Evolutionary conservation across 495 filamentous ascomycete genomes (phyloP).

Genomic region (Aspergillus bertholletiae): DNA sequence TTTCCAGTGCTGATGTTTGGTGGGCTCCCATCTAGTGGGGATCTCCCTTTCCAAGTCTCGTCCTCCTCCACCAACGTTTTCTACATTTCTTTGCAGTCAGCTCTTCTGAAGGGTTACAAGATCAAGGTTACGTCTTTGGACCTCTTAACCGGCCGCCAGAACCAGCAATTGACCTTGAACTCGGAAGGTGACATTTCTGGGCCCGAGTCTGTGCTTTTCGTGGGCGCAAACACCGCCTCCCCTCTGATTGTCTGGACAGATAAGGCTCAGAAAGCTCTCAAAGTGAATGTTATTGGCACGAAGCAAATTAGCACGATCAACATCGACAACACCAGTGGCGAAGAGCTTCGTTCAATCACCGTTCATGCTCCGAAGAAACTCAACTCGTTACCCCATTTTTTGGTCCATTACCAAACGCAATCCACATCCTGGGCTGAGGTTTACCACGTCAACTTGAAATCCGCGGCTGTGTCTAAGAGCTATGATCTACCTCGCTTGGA

Average conservation of each 20-base stretch:
- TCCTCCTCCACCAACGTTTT: conserved; percentile 70
- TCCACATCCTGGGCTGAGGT: conserved; percentile 78
- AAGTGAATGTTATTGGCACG: conserved; percentile 76
- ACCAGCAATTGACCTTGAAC: conserved; percentile 61
- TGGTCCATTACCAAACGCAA: conserved; percentile 75
- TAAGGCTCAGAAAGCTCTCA: conserved; percentile 59
- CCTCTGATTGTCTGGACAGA: conserved; percentile 84
- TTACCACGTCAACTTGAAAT: conserved; percentile 72
- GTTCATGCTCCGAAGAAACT: conserved; percentile 70
- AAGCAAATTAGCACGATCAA: conserved; percentile 54
- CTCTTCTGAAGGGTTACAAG: conserved; percentile 61
- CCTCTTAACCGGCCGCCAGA: conserved; percentile 62
- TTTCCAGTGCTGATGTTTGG: conserved; percentile 19
- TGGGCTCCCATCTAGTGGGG: conserved; percentile 43
- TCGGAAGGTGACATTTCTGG: conserved; percentile 69
- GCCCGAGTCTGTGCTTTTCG: conserved; percentile 68
- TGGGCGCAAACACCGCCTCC: conserved; percentile 77
- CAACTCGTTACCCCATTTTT: conserved; percentile 71
- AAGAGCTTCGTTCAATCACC: conserved; percentile 61
- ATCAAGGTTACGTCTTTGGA: conserved; percentile 72
- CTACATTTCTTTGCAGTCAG: conserved; percentile 71
- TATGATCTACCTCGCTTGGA: conserved; percentile 69
- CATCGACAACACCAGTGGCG: conserved; percentile 49
- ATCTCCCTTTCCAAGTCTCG: conserved; percentile 74
- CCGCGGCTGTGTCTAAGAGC: conserved; percentile 61